phyloP scores from a whole-genome alignment of 148 eudicot species.

The Fallopia convolvulus region DNA sequence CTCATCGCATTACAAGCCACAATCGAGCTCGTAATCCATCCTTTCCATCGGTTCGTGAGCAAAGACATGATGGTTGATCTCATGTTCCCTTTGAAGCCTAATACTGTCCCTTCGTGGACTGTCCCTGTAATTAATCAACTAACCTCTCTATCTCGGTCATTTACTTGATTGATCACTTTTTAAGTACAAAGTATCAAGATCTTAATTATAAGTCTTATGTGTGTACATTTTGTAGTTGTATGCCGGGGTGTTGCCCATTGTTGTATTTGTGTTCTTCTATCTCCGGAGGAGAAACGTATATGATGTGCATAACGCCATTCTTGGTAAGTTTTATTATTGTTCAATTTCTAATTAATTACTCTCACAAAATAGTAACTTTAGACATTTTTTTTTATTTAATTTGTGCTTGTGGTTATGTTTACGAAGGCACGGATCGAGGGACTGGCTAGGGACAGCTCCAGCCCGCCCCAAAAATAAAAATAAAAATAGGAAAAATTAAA shows the following conservation, averaged over 20 bases:
- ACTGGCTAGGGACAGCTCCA: too few relatives aligned
- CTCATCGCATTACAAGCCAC: slow-evolving; percentile 33
- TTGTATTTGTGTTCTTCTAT: slow-evolving; percentile 42
- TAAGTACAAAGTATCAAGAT: not conserved
- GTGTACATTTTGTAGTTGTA: slow-evolving; percentile 28
- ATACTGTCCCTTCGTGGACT: slow-evolving; percentile 66
- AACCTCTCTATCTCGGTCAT: not conserved
- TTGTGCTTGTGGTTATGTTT: not conserved
- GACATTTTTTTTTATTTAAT: too few relatives aligned
- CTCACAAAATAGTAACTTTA: too few relatives aligned
- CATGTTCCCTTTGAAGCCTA: slow-evolving; percentile 53
- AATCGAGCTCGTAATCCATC: slow-evolving; percentile 37
- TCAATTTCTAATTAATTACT: too few relatives aligned
- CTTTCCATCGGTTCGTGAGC: slow-evolving; percentile 74
- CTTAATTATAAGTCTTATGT: not conserved
- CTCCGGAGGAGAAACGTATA: slow-evolving; percentile 48
- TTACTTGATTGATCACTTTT: not conserved
- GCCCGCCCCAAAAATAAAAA: too few relatives aligned
- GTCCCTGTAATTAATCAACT: slow-evolving; percentile 42
- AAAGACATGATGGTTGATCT: slow-evolving; percentile 73
- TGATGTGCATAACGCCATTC: slow-evolving; percentile 68
- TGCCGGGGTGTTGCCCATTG: slow-evolving; percentile 53
- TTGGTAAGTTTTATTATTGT: slow-evolving; percentile 32
- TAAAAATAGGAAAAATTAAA: too few relatives aligned
- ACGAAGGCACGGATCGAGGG: too few relatives aligned